Conservation (phyloP, 768 basidiomycete genomes). For the Tulasnella sp. region DNA sequence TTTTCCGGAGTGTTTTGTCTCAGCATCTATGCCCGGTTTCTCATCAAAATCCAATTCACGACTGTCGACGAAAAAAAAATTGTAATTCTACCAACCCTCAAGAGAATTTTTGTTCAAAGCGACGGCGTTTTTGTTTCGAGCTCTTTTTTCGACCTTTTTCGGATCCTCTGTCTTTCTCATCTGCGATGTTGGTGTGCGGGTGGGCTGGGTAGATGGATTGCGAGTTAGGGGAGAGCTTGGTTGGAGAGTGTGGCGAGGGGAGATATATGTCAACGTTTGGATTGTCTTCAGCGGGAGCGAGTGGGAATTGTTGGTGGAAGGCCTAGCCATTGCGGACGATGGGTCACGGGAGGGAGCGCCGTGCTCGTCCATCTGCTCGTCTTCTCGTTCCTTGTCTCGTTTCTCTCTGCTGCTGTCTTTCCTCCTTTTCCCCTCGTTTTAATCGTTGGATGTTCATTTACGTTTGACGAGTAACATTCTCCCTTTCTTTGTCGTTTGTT, state of each 20-base stretch:
- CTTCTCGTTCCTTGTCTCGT: neutral
- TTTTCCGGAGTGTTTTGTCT: neutral
- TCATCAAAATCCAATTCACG: neutral
- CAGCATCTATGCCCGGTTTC: neutral
- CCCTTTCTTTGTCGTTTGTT: neutral
- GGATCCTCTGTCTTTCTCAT: neutral
- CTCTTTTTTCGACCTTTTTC: neutral
- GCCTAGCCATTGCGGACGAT: conserved; percentile 7
- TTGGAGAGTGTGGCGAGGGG: neutral
- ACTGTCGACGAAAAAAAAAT: neutral
- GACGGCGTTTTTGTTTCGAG: neutral
- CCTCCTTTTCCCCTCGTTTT: neutral
- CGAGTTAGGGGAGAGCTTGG: neutral
- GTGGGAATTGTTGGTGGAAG: neutral
- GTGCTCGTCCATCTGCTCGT: conserved; percentile 18
- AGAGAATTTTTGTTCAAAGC: neutral
- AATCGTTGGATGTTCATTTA: neutral
- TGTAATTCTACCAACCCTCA: neutral
- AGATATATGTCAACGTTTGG: neutral
- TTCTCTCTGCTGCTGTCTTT: neutral
- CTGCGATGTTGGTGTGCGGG: neutral
- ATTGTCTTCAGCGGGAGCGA: neutral
- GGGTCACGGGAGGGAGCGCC: conserved; percentile 21
- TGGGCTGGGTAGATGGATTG: neutral
- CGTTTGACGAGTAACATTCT: neutral